These are phyloP conservation scores for Colletotrichum viniferum DNA, from an alignment of 2,329 filamentous ascomycete genomes.

Conservation along the genomic window DNA sequence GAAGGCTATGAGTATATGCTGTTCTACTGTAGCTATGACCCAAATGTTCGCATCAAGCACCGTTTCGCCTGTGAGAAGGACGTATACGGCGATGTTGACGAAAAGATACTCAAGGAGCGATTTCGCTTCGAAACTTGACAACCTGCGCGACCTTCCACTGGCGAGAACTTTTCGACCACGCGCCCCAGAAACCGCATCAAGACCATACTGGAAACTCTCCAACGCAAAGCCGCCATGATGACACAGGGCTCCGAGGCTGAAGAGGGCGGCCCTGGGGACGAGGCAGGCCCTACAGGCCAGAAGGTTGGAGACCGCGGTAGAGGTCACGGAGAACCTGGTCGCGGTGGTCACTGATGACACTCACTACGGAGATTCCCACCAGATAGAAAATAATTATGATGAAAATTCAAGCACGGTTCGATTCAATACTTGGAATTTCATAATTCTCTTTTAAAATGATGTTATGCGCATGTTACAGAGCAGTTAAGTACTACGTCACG, in stretches of 20 bases:
- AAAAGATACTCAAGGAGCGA: too few relatives aligned
- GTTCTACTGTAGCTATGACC: not conserved
- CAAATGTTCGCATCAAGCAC: not conserved
- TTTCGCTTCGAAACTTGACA: not conserved
- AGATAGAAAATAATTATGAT: too few relatives aligned
- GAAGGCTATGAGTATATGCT: not conserved
- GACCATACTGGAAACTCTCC: not conserved
- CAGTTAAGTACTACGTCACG: too few relatives aligned
- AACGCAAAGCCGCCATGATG: not conserved
- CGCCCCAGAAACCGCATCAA: not conserved
- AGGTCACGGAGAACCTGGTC: too few relatives aligned
- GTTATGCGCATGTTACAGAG: too few relatives aligned
- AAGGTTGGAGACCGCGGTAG: too few relatives aligned
- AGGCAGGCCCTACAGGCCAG: not conserved
- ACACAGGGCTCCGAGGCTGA: not conserved
- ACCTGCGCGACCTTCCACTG: not conserved
- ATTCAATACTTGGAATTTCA: too few relatives aligned
- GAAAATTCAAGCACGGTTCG: too few relatives aligned
- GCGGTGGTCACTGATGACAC: not conserved
- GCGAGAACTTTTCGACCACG: not conserved
- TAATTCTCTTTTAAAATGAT: too few relatives aligned
- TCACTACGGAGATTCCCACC: not conserved
- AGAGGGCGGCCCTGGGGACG: not conserved
- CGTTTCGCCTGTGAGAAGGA: not conserved
- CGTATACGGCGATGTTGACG: not conserved